Evolutionary conservation across 1,139 yeast genomes (phyloP), one percentile per base, ranked within the genome.

Genomic region (Pichia sp.): DNA sequence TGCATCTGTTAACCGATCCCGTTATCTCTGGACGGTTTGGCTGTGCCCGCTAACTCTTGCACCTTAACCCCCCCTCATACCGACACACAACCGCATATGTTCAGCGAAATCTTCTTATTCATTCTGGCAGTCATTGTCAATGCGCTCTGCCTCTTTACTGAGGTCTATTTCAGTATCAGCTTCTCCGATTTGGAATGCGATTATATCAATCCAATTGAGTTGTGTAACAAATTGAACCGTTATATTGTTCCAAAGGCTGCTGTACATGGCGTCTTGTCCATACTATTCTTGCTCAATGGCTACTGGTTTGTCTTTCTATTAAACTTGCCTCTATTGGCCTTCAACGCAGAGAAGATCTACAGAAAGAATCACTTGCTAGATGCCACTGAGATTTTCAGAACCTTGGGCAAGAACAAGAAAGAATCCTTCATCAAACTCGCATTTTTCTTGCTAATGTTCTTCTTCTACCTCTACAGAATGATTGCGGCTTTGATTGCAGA

Each of bases 351-450:
- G 75, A 88, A 88, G 72, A 72, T 77, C 58, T 67, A 83, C 70
- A 84, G 81, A 64, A 88, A 88, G 73, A 87, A 86, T 71, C 93
- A 92, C 71, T 75, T 90, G 61, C 81, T 95, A 71, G 99, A 93
- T 73, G 99, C 99, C 57, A 93, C 99, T 50, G 99, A 93, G 75
- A 95, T 93, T 67, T 93, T 93, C 76, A 85, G 98, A 76, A 92
- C 98, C 50, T 79, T 95, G 68, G 83, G 90, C 63, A 88, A 86
- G 68, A 96, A 93, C 75, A 93, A 95, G 82, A 87, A 85, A 73
- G 98, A 91, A 74, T 80, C 92, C 55, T 92, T 92, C 70, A 73
- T 87, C 71, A 93, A 93, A 73, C 81, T 93, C 66, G 97, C 95
- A 12, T 89, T 89, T 83, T 95, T 91, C 71, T 78, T 93, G 65